A percentile compares a stretch with the other conserved stretches of the same genome.
phyloP scores from a whole-genome alignment of 306 rosid genomes.

The Inga laurina region DNA sequence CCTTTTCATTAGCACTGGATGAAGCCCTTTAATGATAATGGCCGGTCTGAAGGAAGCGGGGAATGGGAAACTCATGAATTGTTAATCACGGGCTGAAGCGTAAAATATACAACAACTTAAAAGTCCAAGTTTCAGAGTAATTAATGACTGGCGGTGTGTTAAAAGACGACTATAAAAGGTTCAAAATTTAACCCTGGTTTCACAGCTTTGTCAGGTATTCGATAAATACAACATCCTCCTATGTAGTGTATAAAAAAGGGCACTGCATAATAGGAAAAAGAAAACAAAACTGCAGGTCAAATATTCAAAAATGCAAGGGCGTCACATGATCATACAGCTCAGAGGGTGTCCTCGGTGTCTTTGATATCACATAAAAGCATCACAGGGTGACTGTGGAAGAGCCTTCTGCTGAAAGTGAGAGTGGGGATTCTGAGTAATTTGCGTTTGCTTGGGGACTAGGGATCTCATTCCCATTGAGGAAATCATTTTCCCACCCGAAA shows the following conservation, averaged over 20 bases:
- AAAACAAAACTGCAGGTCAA: conserved; percentile 23
- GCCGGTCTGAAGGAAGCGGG: background rate
- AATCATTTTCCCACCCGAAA: conserved; percentile 11
- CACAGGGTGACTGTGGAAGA: background rate
- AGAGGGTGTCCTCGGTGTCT: conserved; percentile 19
- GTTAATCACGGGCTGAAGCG: background rate
- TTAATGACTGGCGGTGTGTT: background rate
- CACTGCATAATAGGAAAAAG: background rate
- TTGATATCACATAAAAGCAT: background rate
- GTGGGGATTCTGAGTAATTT: background rate
- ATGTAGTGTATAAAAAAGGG: background rate
- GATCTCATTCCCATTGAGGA: conserved; percentile 27
- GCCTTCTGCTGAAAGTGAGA: conserved; percentile 2
- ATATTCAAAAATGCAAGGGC: conserved; percentile 23
- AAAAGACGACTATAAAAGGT: background rate
- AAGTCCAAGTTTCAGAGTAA: background rate
- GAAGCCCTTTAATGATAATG: background rate
- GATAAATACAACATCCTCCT: background rate
- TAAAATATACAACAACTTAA: background rate
- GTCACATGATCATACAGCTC: conserved; percentile 38
- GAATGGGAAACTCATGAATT: background rate
- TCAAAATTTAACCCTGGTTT: background rate
- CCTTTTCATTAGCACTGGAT: background rate
- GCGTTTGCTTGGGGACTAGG: conserved; percentile 19
- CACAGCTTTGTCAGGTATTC: background rate